Percentiles rank a stretch among this genome's conserved stretches.
phyloP scores from a whole-genome alignment of 306 rosid species.

The Astragalus glycyphyllos region DNA sequence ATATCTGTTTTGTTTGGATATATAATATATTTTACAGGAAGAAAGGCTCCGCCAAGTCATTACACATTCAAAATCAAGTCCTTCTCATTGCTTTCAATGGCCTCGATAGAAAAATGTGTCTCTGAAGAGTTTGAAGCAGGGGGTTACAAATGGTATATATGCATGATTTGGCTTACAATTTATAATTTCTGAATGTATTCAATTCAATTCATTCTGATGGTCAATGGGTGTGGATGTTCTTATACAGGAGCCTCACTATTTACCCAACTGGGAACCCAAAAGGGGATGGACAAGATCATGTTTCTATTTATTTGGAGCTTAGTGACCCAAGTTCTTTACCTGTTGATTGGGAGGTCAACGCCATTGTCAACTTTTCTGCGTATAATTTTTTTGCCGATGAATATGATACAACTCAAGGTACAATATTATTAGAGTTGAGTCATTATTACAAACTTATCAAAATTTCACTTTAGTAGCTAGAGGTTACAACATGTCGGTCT shows the following conservation, averaged over 20 bases:
- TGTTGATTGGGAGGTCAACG: slow-evolving; percentile 51
- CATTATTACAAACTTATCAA: neutral
- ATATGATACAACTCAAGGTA: slow-evolving; percentile 47
- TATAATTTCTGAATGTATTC: neutral
- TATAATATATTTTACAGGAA: slow-evolving; percentile 32
- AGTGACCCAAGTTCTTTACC: slow-evolving; percentile 14
- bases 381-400: slow-evolving; percentile 39
- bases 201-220: neutral
- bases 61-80: slow-evolving; percentile 44
- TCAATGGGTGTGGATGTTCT: too few relatives aligned
- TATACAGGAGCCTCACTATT: slow-evolving; percentile 35
- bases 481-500: too few relatives aligned
- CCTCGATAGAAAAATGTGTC: slow-evolving; percentile 39
- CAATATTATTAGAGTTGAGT: neutral
- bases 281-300: slow-evolving; percentile 41
- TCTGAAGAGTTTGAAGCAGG: slow-evolving; percentile 51
- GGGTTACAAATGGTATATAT: slow-evolving; percentile 48
- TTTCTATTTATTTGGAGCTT: slow-evolving; percentile 47
- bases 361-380: slow-evolving; percentile 47
- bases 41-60: slow-evolving; percentile 55
- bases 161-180: neutral
- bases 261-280: slow-evolving; percentile 49
- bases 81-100: slow-evolving; percentile 49
- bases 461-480: neutral
- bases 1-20: too few relatives aligned